Percentiles rank a stretch among this genome's conserved stretches.
These are phyloP conservation scores for Lepidium sativum DNA, from an alignment of 345 rosid genomes.

Conservation along the genomic window DNA sequence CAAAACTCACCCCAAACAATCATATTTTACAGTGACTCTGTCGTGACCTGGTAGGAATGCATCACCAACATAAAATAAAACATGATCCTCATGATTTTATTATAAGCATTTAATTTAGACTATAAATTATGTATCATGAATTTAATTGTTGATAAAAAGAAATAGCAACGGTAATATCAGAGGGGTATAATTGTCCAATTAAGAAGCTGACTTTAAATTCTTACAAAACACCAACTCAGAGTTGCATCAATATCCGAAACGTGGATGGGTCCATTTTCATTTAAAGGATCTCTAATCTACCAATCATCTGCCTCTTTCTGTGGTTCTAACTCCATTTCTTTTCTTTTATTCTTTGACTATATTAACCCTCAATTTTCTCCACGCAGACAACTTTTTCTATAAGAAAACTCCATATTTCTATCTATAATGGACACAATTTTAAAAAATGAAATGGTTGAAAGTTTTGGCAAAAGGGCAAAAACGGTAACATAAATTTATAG, in stretches of 20 bases:
- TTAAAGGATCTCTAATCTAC: conserved; percentile 17
- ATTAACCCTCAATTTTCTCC: neutral
- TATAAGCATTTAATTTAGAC: too few species aligned
- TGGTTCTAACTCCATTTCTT: too few species aligned
- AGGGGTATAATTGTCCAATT: conserved; percentile 3
- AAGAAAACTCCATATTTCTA: neutral
- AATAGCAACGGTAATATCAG: neutral
- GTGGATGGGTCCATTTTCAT: conserved; percentile 20
- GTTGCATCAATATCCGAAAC: conserved; percentile 16
- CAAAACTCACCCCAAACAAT: too few species aligned
- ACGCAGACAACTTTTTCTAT: neutral
- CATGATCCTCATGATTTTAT: too few species aligned
- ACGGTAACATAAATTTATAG: neutral
- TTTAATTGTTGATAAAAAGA: too few species aligned
- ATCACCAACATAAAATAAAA: too few species aligned
- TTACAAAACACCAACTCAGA: conserved; percentile 12
- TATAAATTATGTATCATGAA: too few species aligned
- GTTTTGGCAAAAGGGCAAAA: conserved; percentile 1
- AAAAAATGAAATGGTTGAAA: neutral
- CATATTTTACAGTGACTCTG: too few species aligned
- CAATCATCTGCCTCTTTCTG: too few species aligned
- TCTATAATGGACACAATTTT: neutral
- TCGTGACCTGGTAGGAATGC: too few species aligned
- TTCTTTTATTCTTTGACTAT: neutral
- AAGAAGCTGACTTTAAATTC: neutral